phyloP scores from a whole-genome alignment of 768 basidiomycete species.

The Mycena rosella region DNA sequence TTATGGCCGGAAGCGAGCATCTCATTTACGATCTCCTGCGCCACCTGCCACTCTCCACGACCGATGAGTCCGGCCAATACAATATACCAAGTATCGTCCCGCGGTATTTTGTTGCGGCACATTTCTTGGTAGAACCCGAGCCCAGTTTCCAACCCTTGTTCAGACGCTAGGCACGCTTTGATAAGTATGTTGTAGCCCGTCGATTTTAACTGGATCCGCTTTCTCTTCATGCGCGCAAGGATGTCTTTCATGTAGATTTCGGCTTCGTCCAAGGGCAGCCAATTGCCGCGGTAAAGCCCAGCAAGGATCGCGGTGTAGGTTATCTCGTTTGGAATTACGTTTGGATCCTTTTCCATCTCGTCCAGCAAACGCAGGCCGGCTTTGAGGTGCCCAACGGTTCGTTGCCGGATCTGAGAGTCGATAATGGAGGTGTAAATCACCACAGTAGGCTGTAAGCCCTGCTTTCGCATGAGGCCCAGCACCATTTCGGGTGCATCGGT shows the following conservation, averaged over 20 bases:
- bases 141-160: slow-evolving; percentile 65
- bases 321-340: slow-evolving; percentile 74
- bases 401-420: slow-evolving; percentile 73
- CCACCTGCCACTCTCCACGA: slow-evolving; percentile 71
- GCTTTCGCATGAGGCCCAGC: slow-evolving; percentile 79
- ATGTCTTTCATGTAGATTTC: slow-evolving; percentile 65
- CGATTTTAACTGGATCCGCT: slow-evolving; percentile 66
- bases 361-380: slow-evolving; percentile 78
- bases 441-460: slow-evolving; percentile 79
- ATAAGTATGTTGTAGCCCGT: slow-evolving; percentile 86
- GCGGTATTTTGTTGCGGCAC: slow-evolving; percentile 58
- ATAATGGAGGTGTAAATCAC: slow-evolving; percentile 87
- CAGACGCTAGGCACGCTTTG: slow-evolving; percentile 69
- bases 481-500: slow-evolving; percentile 75
- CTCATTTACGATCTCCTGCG: slow-evolving; percentile 69
- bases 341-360: slow-evolving; percentile 76
- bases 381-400: slow-evolving; percentile 63
- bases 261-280: slow-evolving; percentile 59
- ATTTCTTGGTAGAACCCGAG: slow-evolving; percentile 74
- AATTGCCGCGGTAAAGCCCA: slow-evolving; percentile 73
- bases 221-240: slow-evolving; percentile 68
- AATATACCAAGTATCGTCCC: slow-evolving; percentile 83
- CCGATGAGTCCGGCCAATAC: slow-evolving; percentile 73
- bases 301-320: slow-evolving; percentile 88
- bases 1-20: slow-evolving; percentile 64